Base-by-base conservation (phyloP, 2,329 filamentous ascomycete genomes). In the Sporothrix mexicana region DNA sequence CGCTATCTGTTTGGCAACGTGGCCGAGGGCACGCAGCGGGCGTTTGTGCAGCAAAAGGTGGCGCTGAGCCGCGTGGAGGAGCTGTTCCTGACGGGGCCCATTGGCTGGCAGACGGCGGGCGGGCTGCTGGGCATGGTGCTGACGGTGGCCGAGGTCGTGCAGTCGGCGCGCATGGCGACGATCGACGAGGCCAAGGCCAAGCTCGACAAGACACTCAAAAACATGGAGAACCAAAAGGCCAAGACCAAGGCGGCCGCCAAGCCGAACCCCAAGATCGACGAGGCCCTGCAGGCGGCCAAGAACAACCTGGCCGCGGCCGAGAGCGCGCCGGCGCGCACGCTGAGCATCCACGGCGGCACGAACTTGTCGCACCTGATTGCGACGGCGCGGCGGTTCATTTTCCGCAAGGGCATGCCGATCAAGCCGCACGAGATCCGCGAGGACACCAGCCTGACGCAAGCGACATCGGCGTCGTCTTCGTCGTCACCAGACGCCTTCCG, bases 1-100 rank as follows among this genome's bases (percentile, higher is more conserved):
- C 88, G 93, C 73, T 99, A 99, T 81, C 77, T 98, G 17, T 92
- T 99, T 78, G 96, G 96, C 23, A 91, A 92, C 77, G 81, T 95
- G 17, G 84, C 90, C 10, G 96, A 99, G 81, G 96, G 95, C 17
- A 92, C 92, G 0, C 96, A 98, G 83, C 88, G 96, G 73, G 89
- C 91, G 66, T 85, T 92, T 78, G 86, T 87, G 51, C 90, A 95
- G 81, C 88, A 91, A 75, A 92, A 90, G 72, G 79, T 91, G 10
- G 84, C 86, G 47, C 78, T 97, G 76, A 81, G 85, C 41, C 91
- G 91, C 79, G 85, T 93, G 0, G 88, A 89, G 64, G 90, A 97
- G 77, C 84, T 97, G 73, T 98, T 99, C 80, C 80, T 99, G 73
- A 93, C 93, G 0, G 96, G 96, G 2, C 86, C 85, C 55, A 88